Conservation (phyloP, 495 filamentous ascomycete genomes). For the Penicillium antarcticum region DNA sequence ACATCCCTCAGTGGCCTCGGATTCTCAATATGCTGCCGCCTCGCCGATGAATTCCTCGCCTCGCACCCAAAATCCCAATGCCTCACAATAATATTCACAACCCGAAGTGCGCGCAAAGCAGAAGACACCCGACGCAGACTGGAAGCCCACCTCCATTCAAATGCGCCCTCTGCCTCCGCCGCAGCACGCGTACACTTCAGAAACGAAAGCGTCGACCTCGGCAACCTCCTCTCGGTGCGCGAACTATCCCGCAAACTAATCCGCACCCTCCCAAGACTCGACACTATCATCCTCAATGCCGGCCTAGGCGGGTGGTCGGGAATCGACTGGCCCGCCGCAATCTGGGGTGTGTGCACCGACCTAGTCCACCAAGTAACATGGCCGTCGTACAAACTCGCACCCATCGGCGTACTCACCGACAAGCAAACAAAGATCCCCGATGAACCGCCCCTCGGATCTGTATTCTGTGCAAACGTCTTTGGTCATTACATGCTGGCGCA, state of each 20-base stretch:
- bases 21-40: slow-evolving; percentile 77
- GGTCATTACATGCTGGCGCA: slow-evolving; percentile 92
- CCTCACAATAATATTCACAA: slow-evolving; percentile 53
- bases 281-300: slow-evolving; percentile 81
- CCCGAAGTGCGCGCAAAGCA: slow-evolving; percentile 45
- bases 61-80: slow-evolving; percentile 59
- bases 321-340: slow-evolving; percentile 65
- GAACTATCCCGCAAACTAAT: slow-evolving; percentile 46
- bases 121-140: slow-evolving; percentile 39
- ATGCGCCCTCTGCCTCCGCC: slow-evolving; percentile 15
- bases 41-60: slow-evolving; percentile 86
- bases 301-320: slow-evolving; percentile 83
- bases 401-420: slow-evolving; percentile 52
- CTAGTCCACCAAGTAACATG: slow-evolving; percentile 68
- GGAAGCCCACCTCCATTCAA: slow-evolving; percentile 33
- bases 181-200: slow-evolving; percentile 40
- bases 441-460: slow-evolving; percentile 64
- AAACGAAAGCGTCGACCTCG: slow-evolving; percentile 54
- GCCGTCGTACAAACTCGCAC: slow-evolving; percentile 69
- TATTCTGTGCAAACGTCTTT: slow-evolving; percentile 91
- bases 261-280: slow-evolving; percentile 60
- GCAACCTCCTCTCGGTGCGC: slow-evolving; percentile 52
- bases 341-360: slow-evolving; percentile 61
- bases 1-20: slow-evolving; percentile 70
- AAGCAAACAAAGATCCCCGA: slow-evolving; percentile 24